Conservation (phyloP, 805 yeast genomes). For the Nakazawaea wickerhamii region DNA sequence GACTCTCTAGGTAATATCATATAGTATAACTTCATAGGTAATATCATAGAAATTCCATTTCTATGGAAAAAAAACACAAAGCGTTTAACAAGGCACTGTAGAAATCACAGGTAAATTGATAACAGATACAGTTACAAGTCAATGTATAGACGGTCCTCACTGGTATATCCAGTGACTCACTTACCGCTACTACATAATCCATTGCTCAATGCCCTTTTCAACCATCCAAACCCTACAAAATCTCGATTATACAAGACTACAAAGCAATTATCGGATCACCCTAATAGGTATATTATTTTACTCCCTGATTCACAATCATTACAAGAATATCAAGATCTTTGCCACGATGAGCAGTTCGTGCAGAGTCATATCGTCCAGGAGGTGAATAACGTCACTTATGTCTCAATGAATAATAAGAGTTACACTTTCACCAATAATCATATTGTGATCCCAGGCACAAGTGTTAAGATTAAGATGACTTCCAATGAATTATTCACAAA, state of each 20-base stretch:
- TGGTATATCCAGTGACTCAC: constrained; percentile 22
- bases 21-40: too few relatives aligned
- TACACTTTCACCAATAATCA: constrained; percentile 49
- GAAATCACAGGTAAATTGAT: too few relatives aligned
- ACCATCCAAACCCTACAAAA: constrained; percentile 49
- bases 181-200: constrained; percentile 59
- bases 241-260: constrained; percentile 44
- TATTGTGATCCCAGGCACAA: constrained; percentile 45
- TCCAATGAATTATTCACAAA: constrained; percentile 43
- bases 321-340: constrained; percentile 41
- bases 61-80: too few relatives aligned
- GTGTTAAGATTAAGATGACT: constrained; percentile 38
- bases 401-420: constrained; percentile 48
- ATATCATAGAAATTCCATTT: too few relatives aligned
- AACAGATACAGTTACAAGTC: too few relatives aligned
- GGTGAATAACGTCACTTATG: constrained; percentile 33
- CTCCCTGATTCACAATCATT: constrained; percentile 56
- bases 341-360: constrained; percentile 55
- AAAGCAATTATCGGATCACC: constrained; percentile 33
- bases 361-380: constrained; percentile 51
- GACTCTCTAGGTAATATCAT: constrained; percentile 15
- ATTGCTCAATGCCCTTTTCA: constrained; percentile 57
- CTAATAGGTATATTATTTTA: constrained; percentile 52
- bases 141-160: constrained; percentile 11
- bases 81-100: too few relatives aligned